Conservation (phyloP, 2,329 filamentous ascomycete genomes). For the Tolypocladium cylindrosporum region DNA sequence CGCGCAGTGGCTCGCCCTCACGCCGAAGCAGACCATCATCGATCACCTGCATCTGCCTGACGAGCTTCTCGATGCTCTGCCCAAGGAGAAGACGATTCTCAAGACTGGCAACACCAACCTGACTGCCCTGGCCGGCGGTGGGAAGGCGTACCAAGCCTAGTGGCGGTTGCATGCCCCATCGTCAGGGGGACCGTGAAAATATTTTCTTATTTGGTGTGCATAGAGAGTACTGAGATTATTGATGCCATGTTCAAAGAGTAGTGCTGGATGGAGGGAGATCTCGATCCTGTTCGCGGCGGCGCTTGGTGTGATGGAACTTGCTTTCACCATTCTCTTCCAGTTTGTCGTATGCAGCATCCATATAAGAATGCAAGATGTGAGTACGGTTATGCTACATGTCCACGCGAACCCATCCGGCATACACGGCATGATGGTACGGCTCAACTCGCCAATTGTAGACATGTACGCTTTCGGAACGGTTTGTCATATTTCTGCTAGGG, state of each 20-base stretch:
- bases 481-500: neutral
- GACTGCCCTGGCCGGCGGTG: constrained; percentile 14
- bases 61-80: constrained; percentile 22
- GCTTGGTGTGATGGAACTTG: no score
- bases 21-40: constrained; percentile 45
- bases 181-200: no score
- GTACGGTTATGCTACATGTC: no score
- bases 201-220: no score
- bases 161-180: no score
- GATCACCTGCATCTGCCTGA: constrained; percentile 39
- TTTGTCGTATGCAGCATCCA: no score
- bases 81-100: constrained; percentile 31
- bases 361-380: no score
- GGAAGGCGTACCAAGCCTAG: constrained; percentile 8
- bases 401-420: neutral
- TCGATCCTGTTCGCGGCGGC: no score
- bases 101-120: constrained; percentile 29
- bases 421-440: neutral
- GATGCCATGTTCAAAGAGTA: no score
- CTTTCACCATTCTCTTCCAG: no score
- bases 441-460: neutral
- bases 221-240: no score
- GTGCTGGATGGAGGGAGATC: no score
- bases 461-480: neutral
- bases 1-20: constrained; percentile 48